phyloP scores from a whole-genome alignment of 495 filamentous ascomycete species.

The Neurospora intermedia region DNA sequence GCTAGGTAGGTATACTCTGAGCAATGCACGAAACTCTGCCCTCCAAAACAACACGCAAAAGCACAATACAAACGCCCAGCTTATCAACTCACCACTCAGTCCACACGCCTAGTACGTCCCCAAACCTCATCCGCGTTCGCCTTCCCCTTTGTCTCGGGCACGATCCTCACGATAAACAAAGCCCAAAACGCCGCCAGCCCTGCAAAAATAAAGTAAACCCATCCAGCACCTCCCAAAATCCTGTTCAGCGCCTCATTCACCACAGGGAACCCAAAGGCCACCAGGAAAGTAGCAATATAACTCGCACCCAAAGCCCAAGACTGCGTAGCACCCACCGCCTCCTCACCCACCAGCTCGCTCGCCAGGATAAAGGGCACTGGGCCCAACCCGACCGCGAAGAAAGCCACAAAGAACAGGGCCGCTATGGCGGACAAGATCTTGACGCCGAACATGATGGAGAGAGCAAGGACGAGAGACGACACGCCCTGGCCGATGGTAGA shows the following conservation, averaged over 20 bases:
- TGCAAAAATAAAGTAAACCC: slow-evolving; percentile 82
- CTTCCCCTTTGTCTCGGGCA: slow-evolving; percentile 82
- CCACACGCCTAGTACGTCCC: slow-evolving; percentile 52
- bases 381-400: slow-evolving; percentile 84
- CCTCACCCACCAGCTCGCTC: slow-evolving; percentile 75
- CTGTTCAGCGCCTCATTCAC: slow-evolving; percentile 58
- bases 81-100: slow-evolving; percentile 21
- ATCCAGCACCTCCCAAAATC: slow-evolving; percentile 54
- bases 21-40: neutral
- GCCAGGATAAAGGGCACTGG: slow-evolving; percentile 92
- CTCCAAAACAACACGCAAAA: neutral
- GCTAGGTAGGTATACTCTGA: neutral
- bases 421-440: slow-evolving; percentile 68
- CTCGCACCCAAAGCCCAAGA: slow-evolving; percentile 75
- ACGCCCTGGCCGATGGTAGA: slow-evolving; percentile 77
- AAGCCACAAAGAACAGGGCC: slow-evolving; percentile 73
- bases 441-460: slow-evolving; percentile 59
- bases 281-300: slow-evolving; percentile 83
- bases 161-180: slow-evolving; percentile 52
- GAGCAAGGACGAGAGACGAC: slow-evolving; percentile 60
- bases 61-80: neutral
- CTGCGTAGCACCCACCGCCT: slow-evolving; percentile 84
- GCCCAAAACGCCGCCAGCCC: slow-evolving; percentile 55
- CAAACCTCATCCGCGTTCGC: slow-evolving; percentile 77
- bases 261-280: slow-evolving; percentile 88